Base-by-base conservation (phyloP, 1,139 yeast species). In the Yamadazyma spencermartinsiae region DNA sequence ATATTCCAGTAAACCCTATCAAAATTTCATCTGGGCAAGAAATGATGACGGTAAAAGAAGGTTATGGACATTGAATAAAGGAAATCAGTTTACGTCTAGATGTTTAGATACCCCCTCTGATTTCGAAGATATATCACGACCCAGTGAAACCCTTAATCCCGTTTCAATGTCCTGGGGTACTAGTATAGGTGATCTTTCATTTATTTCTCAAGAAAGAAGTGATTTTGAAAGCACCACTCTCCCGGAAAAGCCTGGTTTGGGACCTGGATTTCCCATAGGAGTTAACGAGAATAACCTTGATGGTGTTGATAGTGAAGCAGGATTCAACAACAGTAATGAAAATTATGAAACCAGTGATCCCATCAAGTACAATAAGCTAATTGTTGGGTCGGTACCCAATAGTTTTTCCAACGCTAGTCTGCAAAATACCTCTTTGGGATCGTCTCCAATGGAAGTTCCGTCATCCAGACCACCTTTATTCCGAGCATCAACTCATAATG, bases 91-190 rank as follows among this genome's bases (percentile, higher is more conserved):
- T 69, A 37, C 82, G 58, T 56, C 83, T 4, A 63, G 82, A 48
- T 81, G 80, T 50, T 62, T 86, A 21, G 67, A 72, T 10, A 48
- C 53, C 4, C 37, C 42, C 5, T 29, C 36, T 4, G 47, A 48
- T 12, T 54, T 46, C 17, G 43, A 55, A 4, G 61, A 62, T 39
- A 74, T 82, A 24, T 63, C 75, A 1, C 60, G 69, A 18, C 79
- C 82, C 1, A 60, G 79, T 6, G 81, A 80, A 35, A 74, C 76
- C 34, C 55, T 86, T 35, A 68, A 79, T 4, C 60, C 74, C 3
- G 69, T 72, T 1, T 69, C 86, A 0, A 54, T 77, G 27, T 68
- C 80, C 1, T 86, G 95, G 83, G 42, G 76, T 65, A 58, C 56
- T 30, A 61, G 65, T 2, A 54, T 62, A 21, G 73, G 76, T 31